Conservation (phyloP, 2,329 filamentous ascomycete genomes). For the Colletotrichum echinochloae region DNA sequence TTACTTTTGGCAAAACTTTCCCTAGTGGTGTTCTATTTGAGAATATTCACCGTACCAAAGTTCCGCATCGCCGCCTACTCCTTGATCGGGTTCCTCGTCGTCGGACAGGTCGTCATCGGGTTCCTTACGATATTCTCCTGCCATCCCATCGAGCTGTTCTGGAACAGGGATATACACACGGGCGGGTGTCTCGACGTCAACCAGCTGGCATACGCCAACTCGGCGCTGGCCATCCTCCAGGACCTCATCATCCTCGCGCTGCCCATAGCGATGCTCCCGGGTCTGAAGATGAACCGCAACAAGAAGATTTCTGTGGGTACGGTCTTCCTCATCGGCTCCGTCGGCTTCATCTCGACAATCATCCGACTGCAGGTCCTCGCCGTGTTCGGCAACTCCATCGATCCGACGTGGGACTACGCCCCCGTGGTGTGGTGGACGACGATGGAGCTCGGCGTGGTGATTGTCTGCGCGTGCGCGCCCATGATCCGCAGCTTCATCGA, state of each 20-base stretch:
- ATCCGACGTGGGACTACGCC: conserved; percentile 41
- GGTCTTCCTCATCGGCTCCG: conserved; percentile 40
- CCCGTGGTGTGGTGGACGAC: conserved; percentile 45
- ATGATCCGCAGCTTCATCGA: conserved; percentile 42
- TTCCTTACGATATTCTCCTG: conserved; percentile 49
- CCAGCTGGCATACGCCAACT: conserved; percentile 64
- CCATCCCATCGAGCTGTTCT: conserved; percentile 46
- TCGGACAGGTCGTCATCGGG: conserved; percentile 47
- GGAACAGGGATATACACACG: conserved; percentile 44
- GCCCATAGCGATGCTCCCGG: conserved; percentile 66
- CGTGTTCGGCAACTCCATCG: conserved; percentile 39
- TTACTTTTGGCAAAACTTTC: conserved; percentile 47
- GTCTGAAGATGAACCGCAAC: conserved; percentile 64
- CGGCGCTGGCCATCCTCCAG: conserved; percentile 59
- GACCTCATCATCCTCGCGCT: conserved; percentile 66
- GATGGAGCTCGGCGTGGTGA: conserved; percentile 43
- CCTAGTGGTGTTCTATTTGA: conserved; percentile 49
- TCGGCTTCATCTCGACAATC: conserved; percentile 41
- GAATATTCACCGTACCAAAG: conserved; percentile 45
- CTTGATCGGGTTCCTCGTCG: conserved; percentile 44
- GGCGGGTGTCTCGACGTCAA: conserved; percentile 55
- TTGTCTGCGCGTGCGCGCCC: conserved; percentile 45
- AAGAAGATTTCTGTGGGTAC: conserved; percentile 54
- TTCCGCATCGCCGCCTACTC: conserved; percentile 46
- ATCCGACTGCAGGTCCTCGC: conserved; percentile 41